phyloP scores from a whole-genome alignment of 305 asterid species.

The Petunia hybrid region DNA sequence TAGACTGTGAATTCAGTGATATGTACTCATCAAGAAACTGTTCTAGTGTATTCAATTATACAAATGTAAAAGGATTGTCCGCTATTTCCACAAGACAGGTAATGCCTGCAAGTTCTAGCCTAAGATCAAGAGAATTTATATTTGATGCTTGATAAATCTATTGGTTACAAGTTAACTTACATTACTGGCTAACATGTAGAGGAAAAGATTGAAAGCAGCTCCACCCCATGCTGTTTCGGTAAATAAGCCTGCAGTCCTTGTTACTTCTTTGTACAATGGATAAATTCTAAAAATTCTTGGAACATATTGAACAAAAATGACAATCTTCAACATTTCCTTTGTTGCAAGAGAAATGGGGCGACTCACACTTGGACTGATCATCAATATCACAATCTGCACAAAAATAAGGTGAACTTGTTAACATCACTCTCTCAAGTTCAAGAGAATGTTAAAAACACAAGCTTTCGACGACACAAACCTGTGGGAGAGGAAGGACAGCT shows the following conservation, averaged over 20 bases:
- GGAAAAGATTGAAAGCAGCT: conserved; percentile 55
- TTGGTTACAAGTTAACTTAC: conserved; percentile 36
- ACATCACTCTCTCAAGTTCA: not conserved
- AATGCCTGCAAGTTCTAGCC: no score
- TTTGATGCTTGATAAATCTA: not conserved
- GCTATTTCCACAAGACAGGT: no score
- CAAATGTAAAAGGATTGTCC: no score
- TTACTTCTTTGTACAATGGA: conserved; percentile 63
- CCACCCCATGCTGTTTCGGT: conserved; percentile 58
- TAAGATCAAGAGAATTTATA: not conserved
- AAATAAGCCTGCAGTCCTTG: conserved; percentile 51
- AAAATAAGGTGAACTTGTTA: not conserved
- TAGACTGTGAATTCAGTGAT: no score
- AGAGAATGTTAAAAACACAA: not conserved
- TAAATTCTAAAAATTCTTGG: conserved; percentile 62
- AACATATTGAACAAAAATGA: conserved; percentile 54
- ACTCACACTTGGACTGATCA: conserved; percentile 39
- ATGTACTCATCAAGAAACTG: no score
- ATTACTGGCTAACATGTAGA: conserved; percentile 52
- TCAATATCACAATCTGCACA: conserved; percentile 51
- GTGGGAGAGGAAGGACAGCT: conserved; percentile 76
- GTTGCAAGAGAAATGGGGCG: conserved; percentile 56
- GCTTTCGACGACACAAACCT: conserved; percentile 43
- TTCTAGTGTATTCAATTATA: no score
- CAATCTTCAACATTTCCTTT: conserved; percentile 50